Conservation (phyloP, 257 asterid genomes). For the Salvia rosmarinus region DNA sequence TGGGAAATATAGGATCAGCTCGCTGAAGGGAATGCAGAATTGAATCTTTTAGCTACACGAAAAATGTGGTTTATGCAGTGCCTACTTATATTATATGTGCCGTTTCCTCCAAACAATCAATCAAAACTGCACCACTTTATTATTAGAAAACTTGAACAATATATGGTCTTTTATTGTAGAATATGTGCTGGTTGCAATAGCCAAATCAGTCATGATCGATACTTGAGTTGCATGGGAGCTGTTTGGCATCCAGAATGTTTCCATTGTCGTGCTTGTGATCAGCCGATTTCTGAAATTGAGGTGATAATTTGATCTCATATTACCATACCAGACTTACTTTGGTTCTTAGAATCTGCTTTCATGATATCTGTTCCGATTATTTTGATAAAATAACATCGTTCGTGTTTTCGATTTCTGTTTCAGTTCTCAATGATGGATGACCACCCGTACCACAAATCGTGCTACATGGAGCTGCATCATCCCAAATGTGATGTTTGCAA, state of each 20-base stretch:
- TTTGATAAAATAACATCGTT: not conserved
- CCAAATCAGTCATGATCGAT: conserved; percentile 73
- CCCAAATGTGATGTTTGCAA: conserved; percentile 89
- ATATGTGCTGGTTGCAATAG: conserved; percentile 79
- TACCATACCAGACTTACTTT: not conserved
- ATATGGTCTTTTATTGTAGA: conserved; percentile 37
- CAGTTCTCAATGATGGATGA: conserved; percentile 67
- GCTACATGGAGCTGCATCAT: conserved; percentile 71
- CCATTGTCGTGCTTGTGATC: conserved; percentile 62
- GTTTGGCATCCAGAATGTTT: conserved; percentile 94
- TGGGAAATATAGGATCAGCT: not conserved
- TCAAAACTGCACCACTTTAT: not conserved
- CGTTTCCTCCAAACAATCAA: not conserved
- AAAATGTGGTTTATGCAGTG: not conserved
- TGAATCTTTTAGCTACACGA: not conserved
- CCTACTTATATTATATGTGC: not conserved
- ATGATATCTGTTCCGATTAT: not conserved
- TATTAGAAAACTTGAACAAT: too few relatives aligned
- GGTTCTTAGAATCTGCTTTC: not conserved
- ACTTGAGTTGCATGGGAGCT: conserved; percentile 67
- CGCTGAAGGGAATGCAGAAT: not conserved
- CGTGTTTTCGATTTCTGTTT: conserved; percentile 24
- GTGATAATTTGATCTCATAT: conserved; percentile 40
- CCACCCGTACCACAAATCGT: conserved; percentile 73
- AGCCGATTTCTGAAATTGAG: conserved; percentile 79